Conservation (phyloP, 495 filamentous ascomycete species). For the Evernia prunastri region DNA sequence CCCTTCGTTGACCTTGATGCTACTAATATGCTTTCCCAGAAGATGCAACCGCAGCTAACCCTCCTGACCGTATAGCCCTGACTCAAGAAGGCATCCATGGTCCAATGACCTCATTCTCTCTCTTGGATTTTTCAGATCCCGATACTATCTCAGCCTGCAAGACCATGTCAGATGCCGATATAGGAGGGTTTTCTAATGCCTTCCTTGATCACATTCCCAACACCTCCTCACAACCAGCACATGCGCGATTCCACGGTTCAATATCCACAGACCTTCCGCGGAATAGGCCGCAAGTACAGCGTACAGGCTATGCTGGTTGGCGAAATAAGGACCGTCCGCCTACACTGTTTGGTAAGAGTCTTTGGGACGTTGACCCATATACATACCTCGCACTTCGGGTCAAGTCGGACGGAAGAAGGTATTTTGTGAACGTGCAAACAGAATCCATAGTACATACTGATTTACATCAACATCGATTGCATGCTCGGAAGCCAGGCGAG, state of each 20-base stretch:
- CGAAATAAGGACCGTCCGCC: constrained; percentile 53
- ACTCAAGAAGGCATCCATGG: constrained; percentile 44
- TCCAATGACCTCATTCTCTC: constrained; percentile 43
- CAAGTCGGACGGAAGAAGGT: constrained; percentile 83
- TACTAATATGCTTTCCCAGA: not conserved
- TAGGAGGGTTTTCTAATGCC: constrained; percentile 76
- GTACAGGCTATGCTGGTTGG: constrained; percentile 85
- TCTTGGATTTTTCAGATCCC: constrained; percentile 56
- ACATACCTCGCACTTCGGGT: constrained; percentile 81
- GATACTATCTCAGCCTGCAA: constrained; percentile 61
- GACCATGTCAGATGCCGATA: constrained; percentile 75
- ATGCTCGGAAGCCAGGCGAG: constrained; percentile 68
- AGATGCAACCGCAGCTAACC: not conserved
- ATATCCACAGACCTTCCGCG: constrained; percentile 81
- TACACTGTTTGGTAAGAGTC: constrained; percentile 70
- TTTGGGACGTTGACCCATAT: constrained; percentile 88
- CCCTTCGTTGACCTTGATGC: not conserved
- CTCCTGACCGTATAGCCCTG: constrained; percentile 33
- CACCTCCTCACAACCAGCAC: constrained; percentile 43
- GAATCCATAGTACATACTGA: constrained; percentile 88
- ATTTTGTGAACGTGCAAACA: constrained; percentile 93
- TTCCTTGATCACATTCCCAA: constrained; percentile 59
- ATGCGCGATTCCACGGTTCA: constrained; percentile 73
- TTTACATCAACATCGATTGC: constrained; percentile 89
- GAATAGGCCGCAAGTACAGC: constrained; percentile 61